Evolutionary conservation across 2,329 filamentous ascomycete species (phyloP).

Genomic region (Berkeleyomyces basicola): DNA sequence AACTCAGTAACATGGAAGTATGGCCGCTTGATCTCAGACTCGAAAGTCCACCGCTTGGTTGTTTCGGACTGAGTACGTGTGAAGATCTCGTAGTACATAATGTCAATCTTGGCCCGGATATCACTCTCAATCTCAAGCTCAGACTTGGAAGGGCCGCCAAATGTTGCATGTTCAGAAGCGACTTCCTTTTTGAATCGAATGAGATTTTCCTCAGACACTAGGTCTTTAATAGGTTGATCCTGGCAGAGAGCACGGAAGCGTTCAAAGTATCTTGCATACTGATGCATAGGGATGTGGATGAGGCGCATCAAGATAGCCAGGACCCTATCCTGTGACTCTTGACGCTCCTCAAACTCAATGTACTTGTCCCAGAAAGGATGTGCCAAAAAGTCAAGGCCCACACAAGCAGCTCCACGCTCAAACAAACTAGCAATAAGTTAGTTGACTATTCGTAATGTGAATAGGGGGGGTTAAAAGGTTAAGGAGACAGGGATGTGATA

Average conservation of each 20-base stretch:
- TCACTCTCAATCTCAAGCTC: conserved; percentile 74
- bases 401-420: conserved; percentile 68
- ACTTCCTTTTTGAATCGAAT: conserved; percentile 55
- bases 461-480: conserved; percentile 16
- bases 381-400: conserved; percentile 83
- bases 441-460: conserved; percentile 15
- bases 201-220: conserved; percentile 53
- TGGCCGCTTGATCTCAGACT: conserved; percentile 83
- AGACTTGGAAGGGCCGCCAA: conserved; percentile 37
- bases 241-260: conserved; percentile 67
- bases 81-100: conserved; percentile 66
- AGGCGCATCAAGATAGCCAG: conserved; percentile 70
- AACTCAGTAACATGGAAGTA: conserved; percentile 95
- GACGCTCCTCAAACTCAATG: conserved; percentile 85
- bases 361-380: conserved; percentile 99
- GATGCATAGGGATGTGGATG: conserved; percentile 83
- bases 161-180: conserved; percentile 42
- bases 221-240: conserved; percentile 52
- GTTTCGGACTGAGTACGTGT: conserved; percentile 71
- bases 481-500: conserved; percentile 18
- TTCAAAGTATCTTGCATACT: conserved; percentile 90
- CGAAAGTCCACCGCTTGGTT: conserved; percentile 84
- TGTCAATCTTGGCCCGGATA: conserved; percentile 63
- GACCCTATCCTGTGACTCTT: conserved; percentile 69
- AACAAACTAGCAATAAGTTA: conserved; percentile 52